Percentiles rank a stretch among this genome's conserved stretches.
Conservation (phyloP, 2,329 filamentous ascomycete species). For the Fusarium sp. region DNA sequence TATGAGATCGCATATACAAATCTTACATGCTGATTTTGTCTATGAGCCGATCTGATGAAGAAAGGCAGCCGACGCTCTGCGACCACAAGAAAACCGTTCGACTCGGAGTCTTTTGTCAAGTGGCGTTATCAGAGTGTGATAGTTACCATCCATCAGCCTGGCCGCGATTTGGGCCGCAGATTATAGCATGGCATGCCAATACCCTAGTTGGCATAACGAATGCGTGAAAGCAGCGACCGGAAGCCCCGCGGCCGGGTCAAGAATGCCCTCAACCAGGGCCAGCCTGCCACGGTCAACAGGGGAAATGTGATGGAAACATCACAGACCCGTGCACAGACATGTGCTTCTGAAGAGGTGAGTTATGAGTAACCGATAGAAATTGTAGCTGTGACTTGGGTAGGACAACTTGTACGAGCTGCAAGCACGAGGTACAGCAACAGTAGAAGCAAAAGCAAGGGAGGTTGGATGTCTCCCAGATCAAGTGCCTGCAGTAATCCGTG, state of each 20-base stretch:
- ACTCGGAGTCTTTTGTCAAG: conserved; percentile 25
- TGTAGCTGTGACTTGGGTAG: conserved; percentile 25
- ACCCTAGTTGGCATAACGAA: conserved; percentile 15
- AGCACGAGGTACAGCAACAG: conserved; percentile 17
- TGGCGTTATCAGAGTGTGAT: conserved; percentile 37
- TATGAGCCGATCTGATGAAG: conserved; percentile 8
- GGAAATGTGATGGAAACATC: conserved; percentile 23
- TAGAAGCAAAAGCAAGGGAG: conserved; percentile 14
- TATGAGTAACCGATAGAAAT: not conserved
- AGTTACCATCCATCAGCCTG: conserved; percentile 33
- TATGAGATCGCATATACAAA: not conserved
- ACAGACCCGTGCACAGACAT: conserved; percentile 7
- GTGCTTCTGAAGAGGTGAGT: conserved; percentile 7
- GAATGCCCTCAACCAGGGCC: conserved; percentile 21
- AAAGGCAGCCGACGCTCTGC: conserved; percentile 17
- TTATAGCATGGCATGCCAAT: conserved; percentile 28
- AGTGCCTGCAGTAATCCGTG: conserved; percentile 27
- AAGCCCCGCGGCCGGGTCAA: conserved; percentile 27
- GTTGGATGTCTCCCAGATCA: conserved; percentile 27
- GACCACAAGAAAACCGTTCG: conserved; percentile 3
- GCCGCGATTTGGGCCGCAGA: conserved; percentile 43
- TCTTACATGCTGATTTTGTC: conserved; percentile 16
- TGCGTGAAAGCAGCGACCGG: conserved; percentile 32
- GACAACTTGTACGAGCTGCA: conserved; percentile 42
- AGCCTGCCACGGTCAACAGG: conserved; percentile 24